phyloP scores from a whole-genome alignment of 768 basidiomycete species.

The Ephemerocybe angulata region DNA sequence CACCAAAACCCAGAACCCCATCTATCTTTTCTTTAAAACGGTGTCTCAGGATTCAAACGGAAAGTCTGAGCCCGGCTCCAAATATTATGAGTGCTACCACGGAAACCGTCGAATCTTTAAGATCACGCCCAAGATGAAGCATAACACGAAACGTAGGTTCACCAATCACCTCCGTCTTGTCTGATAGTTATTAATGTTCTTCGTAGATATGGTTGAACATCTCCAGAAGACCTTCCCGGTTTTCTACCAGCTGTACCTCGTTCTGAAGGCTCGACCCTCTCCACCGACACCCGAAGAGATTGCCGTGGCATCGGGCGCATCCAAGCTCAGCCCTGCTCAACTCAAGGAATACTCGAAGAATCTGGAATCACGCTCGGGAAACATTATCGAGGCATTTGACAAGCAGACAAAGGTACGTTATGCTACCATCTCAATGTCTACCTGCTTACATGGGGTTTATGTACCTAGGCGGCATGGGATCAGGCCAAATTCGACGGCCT shows the following conservation, averaged over 20 bases:
- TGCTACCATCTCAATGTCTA: no score
- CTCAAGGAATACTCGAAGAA: background rate
- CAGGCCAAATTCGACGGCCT: slow-evolving; percentile 16
- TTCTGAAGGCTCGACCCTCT: background rate
- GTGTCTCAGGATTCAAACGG: slow-evolving; percentile 4
- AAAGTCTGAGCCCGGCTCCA: background rate
- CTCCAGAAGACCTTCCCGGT: background rate
- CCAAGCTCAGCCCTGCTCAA: background rate
- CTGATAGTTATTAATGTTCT: background rate
- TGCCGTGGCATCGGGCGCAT: slow-evolving; percentile 6
- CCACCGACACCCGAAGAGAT: slow-evolving; percentile 8
- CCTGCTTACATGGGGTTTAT: background rate
- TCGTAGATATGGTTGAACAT: slow-evolving; percentile 5
- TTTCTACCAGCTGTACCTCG: background rate
- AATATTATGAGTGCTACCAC: slow-evolving; percentile 21
- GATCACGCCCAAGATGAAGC: slow-evolving; percentile 17
- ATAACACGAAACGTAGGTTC: slow-evolving; percentile 15
- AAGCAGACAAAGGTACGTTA: background rate
- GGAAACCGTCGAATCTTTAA: slow-evolving; percentile 16
- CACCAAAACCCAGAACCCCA: slow-evolving; percentile 3
- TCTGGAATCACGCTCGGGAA: background rate
- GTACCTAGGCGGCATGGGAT: slow-evolving; percentile 15
- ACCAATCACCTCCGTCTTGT: background rate
- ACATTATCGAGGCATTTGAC: background rate
- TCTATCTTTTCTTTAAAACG: slow-evolving; percentile 16